These are phyloP conservation scores for Cordyceps farinosa DNA, from an alignment of 2,329 filamentous ascomycete species.

Conservation along the genomic window DNA sequence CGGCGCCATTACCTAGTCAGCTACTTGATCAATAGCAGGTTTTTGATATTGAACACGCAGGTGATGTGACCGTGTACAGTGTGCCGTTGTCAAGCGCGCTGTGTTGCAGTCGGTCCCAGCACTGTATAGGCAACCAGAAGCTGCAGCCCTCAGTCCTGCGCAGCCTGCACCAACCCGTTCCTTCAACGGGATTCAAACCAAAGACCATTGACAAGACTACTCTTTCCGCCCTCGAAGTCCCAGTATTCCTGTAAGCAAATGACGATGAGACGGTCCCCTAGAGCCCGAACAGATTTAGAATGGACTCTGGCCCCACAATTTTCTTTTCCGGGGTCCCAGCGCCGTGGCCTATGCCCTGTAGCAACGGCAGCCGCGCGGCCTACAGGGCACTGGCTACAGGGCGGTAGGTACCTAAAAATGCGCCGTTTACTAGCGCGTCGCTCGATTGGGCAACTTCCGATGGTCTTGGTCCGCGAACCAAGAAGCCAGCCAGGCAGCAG, in stretches of 20 bases:
- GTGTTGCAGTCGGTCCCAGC: no score
- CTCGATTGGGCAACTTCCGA: conserved; percentile 8
- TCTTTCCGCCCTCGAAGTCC: no score
- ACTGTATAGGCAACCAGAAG: no score
- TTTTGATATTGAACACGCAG: no score
- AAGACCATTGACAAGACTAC: no score
- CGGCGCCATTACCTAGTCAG: not conserved
- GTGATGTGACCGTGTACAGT: no score
- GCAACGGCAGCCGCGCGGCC: not conserved
- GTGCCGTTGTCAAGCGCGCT: no score
- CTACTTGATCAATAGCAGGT: not conserved
- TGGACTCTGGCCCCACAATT: not conserved
- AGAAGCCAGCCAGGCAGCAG: not conserved
- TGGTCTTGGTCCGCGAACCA: not conserved
- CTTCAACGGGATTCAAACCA: no score
- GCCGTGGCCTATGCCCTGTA: not conserved
- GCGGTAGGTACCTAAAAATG: not conserved
- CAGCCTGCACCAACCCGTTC: no score
- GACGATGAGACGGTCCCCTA: not conserved
- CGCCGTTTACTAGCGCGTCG: not conserved
- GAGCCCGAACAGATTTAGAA: not conserved
- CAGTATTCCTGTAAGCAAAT: not conserved
- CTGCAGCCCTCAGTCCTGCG: no score
- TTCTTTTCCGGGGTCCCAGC: not conserved
- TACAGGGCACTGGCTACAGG: not conserved